Percentiles rank a stretch among this genome's conserved stretches.
Conservation (phyloP, 2,329 filamentous ascomycete genomes). For the Coniochaeta sp. region DNA sequence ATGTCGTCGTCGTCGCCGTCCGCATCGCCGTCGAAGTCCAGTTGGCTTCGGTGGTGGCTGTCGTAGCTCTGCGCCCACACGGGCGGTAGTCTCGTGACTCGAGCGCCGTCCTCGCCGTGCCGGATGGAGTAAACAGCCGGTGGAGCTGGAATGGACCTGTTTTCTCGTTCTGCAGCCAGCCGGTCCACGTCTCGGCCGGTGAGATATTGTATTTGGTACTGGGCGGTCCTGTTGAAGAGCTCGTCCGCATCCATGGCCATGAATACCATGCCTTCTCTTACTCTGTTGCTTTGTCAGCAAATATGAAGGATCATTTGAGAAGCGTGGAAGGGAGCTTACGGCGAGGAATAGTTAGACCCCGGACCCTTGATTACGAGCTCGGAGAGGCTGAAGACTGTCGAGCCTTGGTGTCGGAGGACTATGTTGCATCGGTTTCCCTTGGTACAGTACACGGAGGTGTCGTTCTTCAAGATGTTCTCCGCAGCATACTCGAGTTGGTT, state of each 20-base stretch:
- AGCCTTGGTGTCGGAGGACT: conserved; percentile 72
- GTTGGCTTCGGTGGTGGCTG: conserved; percentile 29
- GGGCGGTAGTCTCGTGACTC: conserved; percentile 34
- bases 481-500: conserved; percentile 58
- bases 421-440: conserved; percentile 84
- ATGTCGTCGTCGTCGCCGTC: conserved; percentile 36
- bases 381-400: conserved; percentile 72
- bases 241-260: conserved; percentile 79
- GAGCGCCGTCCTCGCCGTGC: conserved; percentile 43
- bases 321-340: conserved; percentile 47
- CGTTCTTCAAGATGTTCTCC: conserved; percentile 77
- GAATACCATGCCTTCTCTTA: conserved; percentile 89
- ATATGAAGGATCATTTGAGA: not conserved
- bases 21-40: conserved; percentile 32
- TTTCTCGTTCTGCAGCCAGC: not conserved
- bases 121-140: conserved; percentile 40
- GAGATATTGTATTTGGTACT: conserved; percentile 66
- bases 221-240: conserved; percentile 61
- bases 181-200: conserved; percentile 15
- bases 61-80: conserved; percentile 24
- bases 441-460: conserved; percentile 83
- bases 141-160: conserved; percentile 4
- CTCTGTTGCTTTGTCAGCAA: conserved; percentile 44
- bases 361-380: conserved; percentile 87
- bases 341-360: conserved; percentile 71